Evolutionary conservation across 139 green algal species (phyloP).

Genomic region (Marvania coccoides): DNA sequence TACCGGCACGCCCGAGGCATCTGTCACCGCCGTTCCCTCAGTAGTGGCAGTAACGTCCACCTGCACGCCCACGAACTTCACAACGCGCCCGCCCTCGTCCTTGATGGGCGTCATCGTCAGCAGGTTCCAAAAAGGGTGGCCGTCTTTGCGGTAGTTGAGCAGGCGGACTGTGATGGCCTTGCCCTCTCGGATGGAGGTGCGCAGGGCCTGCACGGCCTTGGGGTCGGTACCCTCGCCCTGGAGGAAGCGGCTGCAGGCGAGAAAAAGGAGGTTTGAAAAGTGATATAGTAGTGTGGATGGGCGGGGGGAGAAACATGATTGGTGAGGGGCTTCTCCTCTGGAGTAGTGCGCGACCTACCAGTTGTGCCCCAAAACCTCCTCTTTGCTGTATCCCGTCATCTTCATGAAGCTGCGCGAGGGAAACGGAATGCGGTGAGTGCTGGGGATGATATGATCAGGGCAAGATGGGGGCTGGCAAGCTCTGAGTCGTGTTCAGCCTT

Average conservation of each 20-base stretch:
- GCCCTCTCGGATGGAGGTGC: slow-evolving; percentile 59
- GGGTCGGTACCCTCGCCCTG: slow-evolving; percentile 91
- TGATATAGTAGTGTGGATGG: neutral
- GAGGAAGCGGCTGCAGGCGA: slow-evolving; percentile 82
- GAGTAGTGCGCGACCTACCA: slow-evolving; percentile 51
- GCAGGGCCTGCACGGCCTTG: slow-evolving; percentile 75
- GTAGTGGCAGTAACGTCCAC: slow-evolving; percentile 95
- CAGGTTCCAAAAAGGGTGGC: slow-evolving; percentile 95
- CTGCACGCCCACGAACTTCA: slow-evolving; percentile 87
- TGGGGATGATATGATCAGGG: neutral
- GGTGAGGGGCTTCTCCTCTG: too few species aligned
- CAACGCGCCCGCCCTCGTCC: slow-evolving; percentile 70
- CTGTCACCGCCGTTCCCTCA: slow-evolving; percentile 62
- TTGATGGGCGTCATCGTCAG: slow-evolving; percentile 92
- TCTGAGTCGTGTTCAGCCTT: neutral
- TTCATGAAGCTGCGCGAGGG: slow-evolving; percentile 87
- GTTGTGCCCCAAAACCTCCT: slow-evolving; percentile 95
- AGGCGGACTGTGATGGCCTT: slow-evolving; percentile 63
- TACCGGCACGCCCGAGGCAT: slow-evolving; percentile 45
- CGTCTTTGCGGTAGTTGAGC: slow-evolving; percentile 89
- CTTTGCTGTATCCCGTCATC: slow-evolving; percentile 92
- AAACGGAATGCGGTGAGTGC: too few species aligned
- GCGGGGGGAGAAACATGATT: too few species aligned
- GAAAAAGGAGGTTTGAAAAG: neutral
- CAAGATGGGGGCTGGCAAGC: neutral